Evolutionary conservation across 352 stramenopile species (phyloP), one percentile per base, ranked within the genome.

Genomic region (Globisporangium viniferum): DNA sequence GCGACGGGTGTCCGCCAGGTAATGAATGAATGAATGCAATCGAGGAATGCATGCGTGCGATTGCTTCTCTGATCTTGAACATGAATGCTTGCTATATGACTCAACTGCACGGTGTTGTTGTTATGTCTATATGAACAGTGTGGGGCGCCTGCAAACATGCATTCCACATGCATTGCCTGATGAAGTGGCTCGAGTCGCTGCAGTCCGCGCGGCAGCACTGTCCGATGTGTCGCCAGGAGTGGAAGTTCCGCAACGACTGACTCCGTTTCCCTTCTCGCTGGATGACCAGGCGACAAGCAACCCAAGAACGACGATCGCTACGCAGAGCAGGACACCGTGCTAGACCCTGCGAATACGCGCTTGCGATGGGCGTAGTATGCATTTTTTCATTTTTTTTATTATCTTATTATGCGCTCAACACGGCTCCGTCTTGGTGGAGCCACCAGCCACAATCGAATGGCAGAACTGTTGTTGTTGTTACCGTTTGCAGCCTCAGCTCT

Each of bases 91-190:
- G 15, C 29, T 35, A 44, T 9, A 24, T 51, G 53, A 22, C 53
- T n/a, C 12, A 51, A 10, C 15, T 51, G 18, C 44, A n/a, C 44
- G 22, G 18, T 35, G 14, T 33, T 15, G 14, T 8, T 58, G 7
- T 44, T 44, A n/a, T 29, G 29, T 56, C n/a, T 20, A 15, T 35
- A 2, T 35, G 5, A 22, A 20, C 67, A 80, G 91, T 97, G 5
- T 98, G 90, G 90, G 91, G 91, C 36, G 74, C 79, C 14, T 97
- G 91, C 74, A 96, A 95, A 66, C 91, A 97, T 72, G 90, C 90
- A 59, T 96, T 98, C 67, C 92, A 97, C 76, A 97, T 97, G 87
- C 91, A 98, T 72, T 98, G 92, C 81, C 79, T 97, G n/a, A 82
- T 96, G 71, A 98, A 98, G 73, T 97, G 91, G 89, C 84, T 97